phyloP scores from a whole-genome alignment of 345 rosid species.

The Populus euphratica region DNA sequence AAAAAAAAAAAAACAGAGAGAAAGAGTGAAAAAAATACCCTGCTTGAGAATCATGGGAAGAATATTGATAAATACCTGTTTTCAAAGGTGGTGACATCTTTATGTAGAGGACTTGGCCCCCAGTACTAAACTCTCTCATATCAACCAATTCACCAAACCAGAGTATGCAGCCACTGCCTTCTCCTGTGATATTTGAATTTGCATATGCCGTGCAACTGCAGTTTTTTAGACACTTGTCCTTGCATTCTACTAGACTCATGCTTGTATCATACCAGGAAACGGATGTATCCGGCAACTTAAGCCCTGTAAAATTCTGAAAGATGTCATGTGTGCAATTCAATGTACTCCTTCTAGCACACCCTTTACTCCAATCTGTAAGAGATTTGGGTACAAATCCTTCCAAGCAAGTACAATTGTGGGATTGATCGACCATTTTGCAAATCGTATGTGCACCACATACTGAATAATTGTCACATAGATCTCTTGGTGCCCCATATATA shows the following conservation, averaged over 20 bases:
- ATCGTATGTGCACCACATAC: conserved; percentile 13
- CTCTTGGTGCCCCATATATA: neutral
- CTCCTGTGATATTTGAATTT: neutral
- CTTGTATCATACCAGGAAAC: neutral
- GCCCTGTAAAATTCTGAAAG: neutral
- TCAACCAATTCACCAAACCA: conserved; percentile 18
- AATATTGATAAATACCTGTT: neutral
- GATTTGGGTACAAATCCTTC: conserved; percentile 6
- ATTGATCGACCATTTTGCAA: neutral
- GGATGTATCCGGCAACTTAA: conserved; percentile 11
- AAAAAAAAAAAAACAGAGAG: no score
- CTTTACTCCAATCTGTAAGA: neutral
- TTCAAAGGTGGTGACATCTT: neutral
- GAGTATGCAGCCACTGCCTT: conserved; percentile 15
- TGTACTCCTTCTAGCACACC: conserved; percentile 6
- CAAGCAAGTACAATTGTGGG: conserved; percentile 7
- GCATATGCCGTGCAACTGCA: conserved; percentile 10
- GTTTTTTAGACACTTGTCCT: neutral
- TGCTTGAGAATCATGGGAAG: no score
- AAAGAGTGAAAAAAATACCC: no score
- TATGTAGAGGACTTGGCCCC: conserved; percentile 8
- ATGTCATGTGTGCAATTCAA: neutral
- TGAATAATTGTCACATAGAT: conserved; percentile 20
- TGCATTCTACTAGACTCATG: neutral
- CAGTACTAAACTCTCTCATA: neutral